Evolutionary conservation across 1,284 basidiomycete genomes (phyloP), one percentile per base, ranked within the genome.

Genomic region (Ganoderma boninense): DNA sequence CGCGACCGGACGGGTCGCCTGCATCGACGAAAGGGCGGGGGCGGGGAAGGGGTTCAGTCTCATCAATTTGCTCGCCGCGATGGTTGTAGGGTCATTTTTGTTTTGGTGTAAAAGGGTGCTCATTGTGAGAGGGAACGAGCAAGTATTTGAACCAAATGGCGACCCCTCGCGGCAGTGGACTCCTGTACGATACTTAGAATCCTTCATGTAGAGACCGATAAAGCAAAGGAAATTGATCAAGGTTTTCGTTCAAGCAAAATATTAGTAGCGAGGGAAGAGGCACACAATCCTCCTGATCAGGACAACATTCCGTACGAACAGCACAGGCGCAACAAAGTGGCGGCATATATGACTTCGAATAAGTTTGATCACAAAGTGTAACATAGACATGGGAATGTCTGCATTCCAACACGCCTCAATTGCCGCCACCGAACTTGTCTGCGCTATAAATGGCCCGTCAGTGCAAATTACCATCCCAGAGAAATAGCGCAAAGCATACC

Each of bases 401-500:
- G 26, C 8, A 16, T 16, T 16, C 32, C 16, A 57, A 26, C 13
- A n/a, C 40, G 23, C 16, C 40, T 62, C 60, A 62, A 14, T n/a
- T 62, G n/a, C 40, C 60, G 60, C 23, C 60, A 62, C 71, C 71
- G 8, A 72, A 72, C 26, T n/a, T 72, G 68, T 40, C 71, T 72
- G 61, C 71, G 29, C 71, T 71, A 26, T 29, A 16, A 13, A 62
- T 5, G n/a, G 10, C n/a, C 13, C 40, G 10, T 23, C 2, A 57
- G 67, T 54, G 62, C 26, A 49, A 7, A 3, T 2, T 26, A 23
- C 11, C 4, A 60, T 2, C 7, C 1, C 11, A n/a, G 23, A 18
- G 35, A 38, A n/a, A 8, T n/a, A 63, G 64, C 26, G 43, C 23
- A 4, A 20, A 59, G 84, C 92, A 71, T 73, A 96, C 95, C 80